These are phyloP conservation scores for Phytopythium montanum DNA, from an alignment of 352 stramenopile species.

Conservation along the genomic window DNA sequence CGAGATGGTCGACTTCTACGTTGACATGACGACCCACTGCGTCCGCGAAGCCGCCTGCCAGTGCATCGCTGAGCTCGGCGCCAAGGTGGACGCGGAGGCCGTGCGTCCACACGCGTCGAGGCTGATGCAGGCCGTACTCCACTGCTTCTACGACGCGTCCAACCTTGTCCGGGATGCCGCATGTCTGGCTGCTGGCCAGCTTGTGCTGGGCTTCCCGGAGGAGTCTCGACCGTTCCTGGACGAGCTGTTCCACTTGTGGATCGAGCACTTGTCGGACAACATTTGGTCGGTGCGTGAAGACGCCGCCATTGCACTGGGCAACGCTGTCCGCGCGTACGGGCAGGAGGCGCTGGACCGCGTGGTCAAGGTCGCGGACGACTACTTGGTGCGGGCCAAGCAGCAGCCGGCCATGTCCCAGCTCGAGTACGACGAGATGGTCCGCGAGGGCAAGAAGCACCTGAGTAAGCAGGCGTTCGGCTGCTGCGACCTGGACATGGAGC, in stretches of 20 bases:
- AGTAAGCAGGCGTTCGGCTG: slow-evolving; percentile 94
- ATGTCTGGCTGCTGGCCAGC: slow-evolving; percentile 86
- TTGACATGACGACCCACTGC: slow-evolving; percentile 94
- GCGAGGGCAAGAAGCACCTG: slow-evolving; percentile 89
- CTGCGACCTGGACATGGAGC: slow-evolving; percentile 93
- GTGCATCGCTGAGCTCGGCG: slow-evolving; percentile 93
- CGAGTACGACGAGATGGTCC: slow-evolving; percentile 90
- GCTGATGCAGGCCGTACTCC: slow-evolving; percentile 86
- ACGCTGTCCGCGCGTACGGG: slow-evolving; percentile 92
- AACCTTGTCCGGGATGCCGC: slow-evolving; percentile 96
- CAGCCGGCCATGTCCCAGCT: slow-evolving; percentile 92
- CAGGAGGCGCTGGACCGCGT: slow-evolving; percentile 77
- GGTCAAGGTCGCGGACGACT: slow-evolving; percentile 56
- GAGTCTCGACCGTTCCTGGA: slow-evolving; percentile 87
- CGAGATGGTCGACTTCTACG: slow-evolving; percentile 94
- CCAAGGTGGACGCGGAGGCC: slow-evolving; percentile 77
- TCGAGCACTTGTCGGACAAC: slow-evolving; percentile 95
- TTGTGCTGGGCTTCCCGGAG: slow-evolving; percentile 79
- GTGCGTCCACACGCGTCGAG: slow-evolving; percentile 64
- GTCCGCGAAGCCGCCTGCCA: slow-evolving; percentile 95
- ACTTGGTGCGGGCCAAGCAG: slow-evolving; percentile 82
- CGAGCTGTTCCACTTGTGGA: slow-evolving; percentile 88
- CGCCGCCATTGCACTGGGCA: slow-evolving; percentile 92
- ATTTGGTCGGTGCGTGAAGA: slow-evolving; percentile 98
- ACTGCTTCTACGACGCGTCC: slow-evolving; percentile 96